Conservation (phyloP, 805 yeast genomes). For the Wickerhamomyces sydowiorum region DNA sequence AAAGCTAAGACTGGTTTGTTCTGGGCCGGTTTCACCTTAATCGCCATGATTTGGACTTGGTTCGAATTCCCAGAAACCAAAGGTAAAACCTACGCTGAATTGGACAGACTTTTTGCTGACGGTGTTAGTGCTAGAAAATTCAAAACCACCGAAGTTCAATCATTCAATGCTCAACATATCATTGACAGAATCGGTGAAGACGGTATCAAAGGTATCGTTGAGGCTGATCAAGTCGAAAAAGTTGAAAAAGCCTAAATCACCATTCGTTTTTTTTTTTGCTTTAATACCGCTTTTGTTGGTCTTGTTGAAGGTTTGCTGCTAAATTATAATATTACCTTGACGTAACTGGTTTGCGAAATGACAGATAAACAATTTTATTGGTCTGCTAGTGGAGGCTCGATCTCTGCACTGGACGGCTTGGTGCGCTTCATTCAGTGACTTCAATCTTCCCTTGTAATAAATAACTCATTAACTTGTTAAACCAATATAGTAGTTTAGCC, state of each 20-base stretch:
- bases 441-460: too few species aligned
- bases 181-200: constrained; percentile 13
- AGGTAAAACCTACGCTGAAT: constrained; percentile 49
- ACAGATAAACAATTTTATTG: too few species aligned
- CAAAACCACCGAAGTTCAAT: constrained; percentile 16
- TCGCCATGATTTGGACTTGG: constrained; percentile 34
- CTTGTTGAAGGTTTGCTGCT: too few species aligned
- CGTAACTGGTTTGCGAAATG: too few species aligned
- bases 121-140: constrained; percentile 27
- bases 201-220: constrained; percentile 12
- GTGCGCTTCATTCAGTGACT: too few species aligned
- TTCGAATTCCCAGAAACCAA: constrained; percentile 54
- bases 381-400: too few species aligned
- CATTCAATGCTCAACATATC: constrained; percentile 16
- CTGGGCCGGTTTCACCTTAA: constrained; percentile 33
- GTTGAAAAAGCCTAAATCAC: not conserved
- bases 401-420: too few species aligned
- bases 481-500: too few species aligned
- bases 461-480: too few species aligned
- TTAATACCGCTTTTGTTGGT: too few species aligned
- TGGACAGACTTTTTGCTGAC: constrained; percentile 42
- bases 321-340: too few species aligned
- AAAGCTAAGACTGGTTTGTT: constrained; percentile 39
- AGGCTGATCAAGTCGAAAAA: not conserved
- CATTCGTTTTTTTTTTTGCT: too few species aligned